Percentiles rank a stretch among this genome's conserved stretches.
These are phyloP conservation scores for Neofusicoccum cordaticola DNA, from an alignment of 2,329 filamentous ascomycete genomes.

Conservation along the genomic window DNA sequence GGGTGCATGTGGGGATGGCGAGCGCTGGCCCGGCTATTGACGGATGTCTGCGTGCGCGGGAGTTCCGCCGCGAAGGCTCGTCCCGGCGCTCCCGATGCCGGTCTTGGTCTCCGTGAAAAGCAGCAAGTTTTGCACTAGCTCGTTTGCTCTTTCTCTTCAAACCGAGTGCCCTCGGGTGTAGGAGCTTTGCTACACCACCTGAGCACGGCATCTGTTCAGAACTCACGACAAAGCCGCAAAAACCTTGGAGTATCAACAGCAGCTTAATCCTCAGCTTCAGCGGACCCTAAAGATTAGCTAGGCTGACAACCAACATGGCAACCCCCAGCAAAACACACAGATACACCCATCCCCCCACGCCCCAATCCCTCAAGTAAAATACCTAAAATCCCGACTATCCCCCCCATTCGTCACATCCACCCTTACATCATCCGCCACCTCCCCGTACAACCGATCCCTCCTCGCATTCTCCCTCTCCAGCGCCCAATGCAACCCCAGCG, in stretches of 20 bases:
- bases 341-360: neutral
- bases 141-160: no score
- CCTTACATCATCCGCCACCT: neutral
- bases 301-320: neutral
- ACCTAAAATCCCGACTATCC: slow-evolving; percentile 1
- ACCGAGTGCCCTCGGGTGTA: no score
- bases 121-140: no score
- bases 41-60: neutral
- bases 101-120: neutral
- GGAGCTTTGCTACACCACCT: no score
- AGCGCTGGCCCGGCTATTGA: neutral
- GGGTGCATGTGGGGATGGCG: neutral
- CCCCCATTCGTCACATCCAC: slow-evolving; percentile 3
- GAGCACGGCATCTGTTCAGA: no score
- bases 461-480: neutral
- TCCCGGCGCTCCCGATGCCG: neutral
- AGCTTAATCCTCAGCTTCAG: no score
- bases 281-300: no score
- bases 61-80: neutral
- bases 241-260: no score
- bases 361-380: neutral
- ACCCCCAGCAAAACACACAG: neutral
- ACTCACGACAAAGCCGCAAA: no score
- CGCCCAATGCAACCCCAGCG: slow-evolving; percentile 69
- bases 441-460: neutral